Base-by-base conservation (phyloP, 1,284 basidiomycete genomes). In the Cutaneotrichosporon cyanovorans region DNA sequence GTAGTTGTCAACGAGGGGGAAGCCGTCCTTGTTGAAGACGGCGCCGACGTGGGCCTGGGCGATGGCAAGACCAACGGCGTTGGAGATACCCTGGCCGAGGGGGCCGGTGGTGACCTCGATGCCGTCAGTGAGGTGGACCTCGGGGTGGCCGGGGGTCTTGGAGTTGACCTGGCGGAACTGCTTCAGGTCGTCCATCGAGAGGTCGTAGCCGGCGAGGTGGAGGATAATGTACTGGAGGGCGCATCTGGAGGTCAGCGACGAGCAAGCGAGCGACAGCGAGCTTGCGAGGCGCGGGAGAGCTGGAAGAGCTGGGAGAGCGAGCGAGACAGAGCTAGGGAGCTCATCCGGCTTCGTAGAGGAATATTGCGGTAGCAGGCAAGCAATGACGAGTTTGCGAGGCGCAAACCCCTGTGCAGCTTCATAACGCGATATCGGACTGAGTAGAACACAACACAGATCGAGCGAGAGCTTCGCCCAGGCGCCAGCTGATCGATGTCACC, bases 101-200 rank as follows among this genome's bases (percentile, higher is more conserved):
- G 92, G 91, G 55, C 91, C 92, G 48, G 92, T 96, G 60, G 91
- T 96, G 56, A 95, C 89, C 75, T 96, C 91, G 55, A 96, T 80
- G 62, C 91, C 91, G 59, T 90, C 86, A 19, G 89, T 91, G 70
- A 91, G 85, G 50, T 81, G 79, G 48, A 80, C 76, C 72, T 96
- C 91, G 31, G 90, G 90, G 76, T 95, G 90, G 62, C 91, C 91
- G 35, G 88, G 88, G 40, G 89, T 92, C 66, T 82, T 76, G 31
- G 88, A 92, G 67, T 82, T 84, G 49, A 96, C 67, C 72, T 95
- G 90, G 61, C 71, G 64, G 66, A 73, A 74, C 20, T 52, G 31
- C 66, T 74, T 71, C 42, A 74, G 61, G 63, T 74, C 71, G 40
- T 74, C 68, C 64, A 74, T 64, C 23, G 66, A 63, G 87, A 79